Evolutionary conservation across 495 filamentous ascomycete species (phyloP).

Genomic region (Penicillium salamii): DNA sequence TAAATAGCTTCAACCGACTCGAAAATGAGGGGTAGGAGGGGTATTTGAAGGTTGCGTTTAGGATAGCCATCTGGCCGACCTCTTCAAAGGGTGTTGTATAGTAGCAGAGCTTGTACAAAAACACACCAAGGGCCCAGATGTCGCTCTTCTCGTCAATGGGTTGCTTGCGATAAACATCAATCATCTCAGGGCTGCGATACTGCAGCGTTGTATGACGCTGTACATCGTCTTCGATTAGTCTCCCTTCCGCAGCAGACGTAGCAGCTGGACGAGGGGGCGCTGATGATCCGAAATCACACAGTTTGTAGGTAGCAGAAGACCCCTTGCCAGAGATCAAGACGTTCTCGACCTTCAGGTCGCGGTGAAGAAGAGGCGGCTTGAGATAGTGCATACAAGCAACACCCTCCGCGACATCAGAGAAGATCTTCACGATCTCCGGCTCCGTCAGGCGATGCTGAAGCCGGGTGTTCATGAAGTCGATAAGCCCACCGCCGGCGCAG

Average conservation of each 20-base stretch:
- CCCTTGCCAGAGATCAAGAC: conserved; percentile 77
- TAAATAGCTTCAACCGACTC: conserved; percentile 84
- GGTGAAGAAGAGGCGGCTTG: conserved; percentile 87
- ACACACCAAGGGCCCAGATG: conserved; percentile 94
- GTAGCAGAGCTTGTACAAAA: conserved; percentile 98
- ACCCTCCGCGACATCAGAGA: conserved; percentile 90
- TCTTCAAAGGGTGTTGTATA: conserved; percentile 99
- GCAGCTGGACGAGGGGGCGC: conserved; percentile 82
- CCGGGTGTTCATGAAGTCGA: conserved; percentile 99
- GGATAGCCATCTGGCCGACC: conserved; percentile 94
- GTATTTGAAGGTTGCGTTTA: conserved; percentile 94
- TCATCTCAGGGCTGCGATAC: conserved; percentile 97
- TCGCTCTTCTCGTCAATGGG: conserved; percentile 99
- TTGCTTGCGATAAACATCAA: conserved; percentile 93
- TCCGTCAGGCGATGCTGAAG: conserved; percentile 95
- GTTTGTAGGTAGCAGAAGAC: conserved; percentile 70
- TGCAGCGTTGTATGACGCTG: conserved; percentile 96
- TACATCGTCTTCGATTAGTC: conserved; percentile 92
- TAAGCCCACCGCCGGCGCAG: conserved; percentile 78
- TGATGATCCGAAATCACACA: conserved; percentile 96
- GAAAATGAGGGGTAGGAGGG: conserved; percentile 86
- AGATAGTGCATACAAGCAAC: conserved; percentile 99
- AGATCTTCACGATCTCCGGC: conserved; percentile 95
- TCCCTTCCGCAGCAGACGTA: conserved; percentile 78
- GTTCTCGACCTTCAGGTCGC: conserved; percentile 97